phyloP scores from a whole-genome alignment of 805 yeast genomes.

The Pichia thaimueangensis region DNA sequence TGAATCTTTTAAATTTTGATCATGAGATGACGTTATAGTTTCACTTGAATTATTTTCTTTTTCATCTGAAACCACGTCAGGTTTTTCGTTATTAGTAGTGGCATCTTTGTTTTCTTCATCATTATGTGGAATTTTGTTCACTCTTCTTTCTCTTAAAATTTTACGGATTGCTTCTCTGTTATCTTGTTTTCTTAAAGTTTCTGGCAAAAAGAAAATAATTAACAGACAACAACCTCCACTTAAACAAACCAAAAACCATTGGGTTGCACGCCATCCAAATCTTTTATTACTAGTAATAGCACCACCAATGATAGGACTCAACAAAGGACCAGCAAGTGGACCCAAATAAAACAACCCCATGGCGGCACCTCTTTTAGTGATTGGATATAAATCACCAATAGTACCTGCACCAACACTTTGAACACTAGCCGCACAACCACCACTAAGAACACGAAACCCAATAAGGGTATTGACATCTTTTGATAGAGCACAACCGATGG shows the following conservation, averaged over 20 bases:
- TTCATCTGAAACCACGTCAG: background rate
- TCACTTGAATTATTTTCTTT: no score
- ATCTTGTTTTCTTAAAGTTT: constrained; percentile 64
- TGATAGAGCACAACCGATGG: constrained; percentile 66
- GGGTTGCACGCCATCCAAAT: constrained; percentile 88
- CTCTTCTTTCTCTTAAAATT: constrained; percentile 35
- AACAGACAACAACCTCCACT: constrained; percentile 47
- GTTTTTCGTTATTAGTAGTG: background rate
- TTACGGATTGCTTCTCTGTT: constrained; percentile 48
- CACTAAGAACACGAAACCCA: constrained; percentile 62
- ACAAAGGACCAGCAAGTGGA: constrained; percentile 70
- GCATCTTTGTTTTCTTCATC: constrained; percentile 15
- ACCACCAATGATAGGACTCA: constrained; percentile 80
- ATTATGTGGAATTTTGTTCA: constrained; percentile 12
- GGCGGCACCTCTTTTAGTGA: constrained; percentile 67
- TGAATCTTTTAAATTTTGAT: background rate
- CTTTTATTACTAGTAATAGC: constrained; percentile 45
- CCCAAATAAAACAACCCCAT: constrained; percentile 80
- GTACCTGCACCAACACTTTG: constrained; percentile 91
- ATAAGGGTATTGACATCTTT: constrained; percentile 57
- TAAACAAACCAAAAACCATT: constrained; percentile 71
- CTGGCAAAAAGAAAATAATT: constrained; percentile 62
- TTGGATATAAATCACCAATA: constrained; percentile 62
- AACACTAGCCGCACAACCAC: constrained; percentile 80
- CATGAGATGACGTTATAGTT: no score